phyloP scores from a whole-genome alignment of 371 early-diverging fungal genomes.

The Coemansia sp. region DNA sequence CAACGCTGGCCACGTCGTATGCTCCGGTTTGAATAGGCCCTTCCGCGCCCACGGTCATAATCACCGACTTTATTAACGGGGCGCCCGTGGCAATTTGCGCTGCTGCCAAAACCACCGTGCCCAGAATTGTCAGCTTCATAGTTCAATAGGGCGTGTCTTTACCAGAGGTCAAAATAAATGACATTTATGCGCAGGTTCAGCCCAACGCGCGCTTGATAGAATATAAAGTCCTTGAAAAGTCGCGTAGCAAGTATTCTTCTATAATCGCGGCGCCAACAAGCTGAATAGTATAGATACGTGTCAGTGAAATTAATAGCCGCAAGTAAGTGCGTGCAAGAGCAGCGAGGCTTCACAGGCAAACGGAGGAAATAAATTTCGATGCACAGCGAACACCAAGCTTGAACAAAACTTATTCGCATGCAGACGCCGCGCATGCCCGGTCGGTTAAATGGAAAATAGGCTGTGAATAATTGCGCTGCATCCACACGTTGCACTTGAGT shows the following conservation, averaged over 20 bases:
- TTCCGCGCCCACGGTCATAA: constrained; percentile 26
- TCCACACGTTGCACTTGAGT: background rate
- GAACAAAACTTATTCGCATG: background rate
- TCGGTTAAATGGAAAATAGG: too few relatives aligned
- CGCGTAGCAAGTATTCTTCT: too few relatives aligned
- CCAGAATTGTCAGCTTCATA: constrained; percentile 15
- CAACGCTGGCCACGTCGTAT: constrained; percentile 36
- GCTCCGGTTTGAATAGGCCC: constrained; percentile 21
- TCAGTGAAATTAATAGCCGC: background rate
- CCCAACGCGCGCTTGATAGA: too few relatives aligned
- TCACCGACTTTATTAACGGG: constrained; percentile 35
- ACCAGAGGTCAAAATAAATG: too few relatives aligned
- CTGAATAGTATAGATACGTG: background rate
- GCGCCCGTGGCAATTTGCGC: constrained; percentile 17
- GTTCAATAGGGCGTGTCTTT: background rate
- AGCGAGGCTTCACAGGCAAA: constrained; percentile 1
- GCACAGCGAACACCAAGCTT: too few relatives aligned
- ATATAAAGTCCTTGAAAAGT: too few relatives aligned
- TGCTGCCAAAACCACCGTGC: background rate
- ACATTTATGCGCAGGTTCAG: too few relatives aligned
- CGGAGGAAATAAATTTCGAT: too few relatives aligned
- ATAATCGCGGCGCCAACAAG: too few relatives aligned
- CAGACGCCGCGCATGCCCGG: constrained; percentile 1
- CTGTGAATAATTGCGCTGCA: background rate
- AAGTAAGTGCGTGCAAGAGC: background rate